phyloP scores from a whole-genome alignment of 805 yeast species.

The Wickerhamiella qilinensis region DNA sequence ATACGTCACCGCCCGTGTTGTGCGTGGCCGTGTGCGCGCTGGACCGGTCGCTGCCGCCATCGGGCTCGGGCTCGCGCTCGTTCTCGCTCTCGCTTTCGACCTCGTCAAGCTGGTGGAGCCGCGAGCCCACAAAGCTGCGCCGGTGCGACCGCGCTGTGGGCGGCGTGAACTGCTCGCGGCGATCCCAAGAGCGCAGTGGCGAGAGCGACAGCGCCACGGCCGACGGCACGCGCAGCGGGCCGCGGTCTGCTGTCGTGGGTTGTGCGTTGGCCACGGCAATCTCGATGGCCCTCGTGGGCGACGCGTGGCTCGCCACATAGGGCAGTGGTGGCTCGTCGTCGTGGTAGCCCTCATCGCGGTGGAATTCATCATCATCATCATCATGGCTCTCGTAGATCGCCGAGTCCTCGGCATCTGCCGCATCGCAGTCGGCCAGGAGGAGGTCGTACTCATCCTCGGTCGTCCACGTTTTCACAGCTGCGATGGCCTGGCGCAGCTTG shows the following conservation, averaged over 20 bases:
- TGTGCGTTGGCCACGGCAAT: neutral
- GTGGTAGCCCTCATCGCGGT: neutral
- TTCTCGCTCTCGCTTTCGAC: conserved; percentile 3
- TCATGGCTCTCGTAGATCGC: neutral
- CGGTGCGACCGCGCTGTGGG: conserved; percentile 6
- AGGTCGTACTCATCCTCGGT: conserved; percentile 58
- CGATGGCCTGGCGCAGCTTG: conserved; percentile 43
- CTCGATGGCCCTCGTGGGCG: neutral
- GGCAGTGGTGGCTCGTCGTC: neutral
- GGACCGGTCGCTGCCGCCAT: conserved; percentile 1
- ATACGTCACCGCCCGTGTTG: neutral
- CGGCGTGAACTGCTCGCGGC: conserved; percentile 15
- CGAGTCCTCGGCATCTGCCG: neutral
- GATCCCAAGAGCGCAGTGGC: conserved; percentile 13
- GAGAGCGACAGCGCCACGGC: conserved; percentile 11
- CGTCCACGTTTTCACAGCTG: conserved; percentile 50
- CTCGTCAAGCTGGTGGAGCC: conserved; percentile 9
- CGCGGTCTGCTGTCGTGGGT: conserved; percentile 3
- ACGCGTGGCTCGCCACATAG: neutral
- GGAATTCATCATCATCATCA: neutral
- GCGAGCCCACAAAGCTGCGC: neutral
- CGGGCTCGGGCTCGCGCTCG: conserved; percentile 5
- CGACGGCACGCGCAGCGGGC: conserved; percentile 16
- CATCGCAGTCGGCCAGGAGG: conserved; percentile 8
- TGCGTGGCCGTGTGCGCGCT: neutral